A percentile compares a stretch with the other conserved stretches of the same genome.
Evolutionary conservation across 2,329 filamentous ascomycete species (phyloP).

Genomic region (Ophiostoma angusticollis): DNA sequence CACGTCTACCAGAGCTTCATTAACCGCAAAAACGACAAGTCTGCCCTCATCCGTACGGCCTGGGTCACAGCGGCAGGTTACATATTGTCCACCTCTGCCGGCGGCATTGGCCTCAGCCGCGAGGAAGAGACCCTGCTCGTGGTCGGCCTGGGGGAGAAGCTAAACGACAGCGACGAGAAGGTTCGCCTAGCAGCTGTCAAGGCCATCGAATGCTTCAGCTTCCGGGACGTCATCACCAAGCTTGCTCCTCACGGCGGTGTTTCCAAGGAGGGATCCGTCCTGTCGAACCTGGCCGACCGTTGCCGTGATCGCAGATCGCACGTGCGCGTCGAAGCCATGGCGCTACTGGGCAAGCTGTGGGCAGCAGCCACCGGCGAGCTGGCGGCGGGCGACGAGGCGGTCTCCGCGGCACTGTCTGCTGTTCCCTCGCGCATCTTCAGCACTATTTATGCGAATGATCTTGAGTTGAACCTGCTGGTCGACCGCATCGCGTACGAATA

Average conservation of each 20-base stretch:
- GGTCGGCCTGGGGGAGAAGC: conserved; percentile 61
- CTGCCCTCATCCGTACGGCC: conserved; percentile 63
- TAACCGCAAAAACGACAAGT: conserved; percentile 76
- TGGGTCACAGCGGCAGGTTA: conserved; percentile 78
- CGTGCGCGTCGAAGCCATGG: conserved; percentile 79
- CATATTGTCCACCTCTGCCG: conserved; percentile 82
- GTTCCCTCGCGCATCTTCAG: conserved; percentile 80
- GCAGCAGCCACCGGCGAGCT: conserved; percentile 85
- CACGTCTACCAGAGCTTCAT: conserved; percentile 74
- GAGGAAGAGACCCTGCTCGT: conserved; percentile 70
- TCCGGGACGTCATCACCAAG: conserved; percentile 69
- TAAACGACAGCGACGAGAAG: conserved; percentile 80
- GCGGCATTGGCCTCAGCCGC: conserved; percentile 73
- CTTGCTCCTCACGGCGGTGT: conserved; percentile 66
- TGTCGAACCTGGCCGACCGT: conserved; percentile 72
- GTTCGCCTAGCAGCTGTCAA: conserved; percentile 84
- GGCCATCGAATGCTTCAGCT: conserved; percentile 66
- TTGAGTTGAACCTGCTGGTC: conserved; percentile 70
- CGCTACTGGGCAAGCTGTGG: conserved; percentile 75
- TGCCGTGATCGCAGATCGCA: conserved; percentile 73
- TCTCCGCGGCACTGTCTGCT: conserved; percentile 60
- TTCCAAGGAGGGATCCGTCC: conserved; percentile 60
- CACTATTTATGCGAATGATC: conserved; percentile 80
- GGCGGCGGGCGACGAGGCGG: conserved; percentile 64
- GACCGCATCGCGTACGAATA: conserved; percentile 79